Conservation (phyloP, 306 rosid species). For the Lagenaria siceraria region DNA sequence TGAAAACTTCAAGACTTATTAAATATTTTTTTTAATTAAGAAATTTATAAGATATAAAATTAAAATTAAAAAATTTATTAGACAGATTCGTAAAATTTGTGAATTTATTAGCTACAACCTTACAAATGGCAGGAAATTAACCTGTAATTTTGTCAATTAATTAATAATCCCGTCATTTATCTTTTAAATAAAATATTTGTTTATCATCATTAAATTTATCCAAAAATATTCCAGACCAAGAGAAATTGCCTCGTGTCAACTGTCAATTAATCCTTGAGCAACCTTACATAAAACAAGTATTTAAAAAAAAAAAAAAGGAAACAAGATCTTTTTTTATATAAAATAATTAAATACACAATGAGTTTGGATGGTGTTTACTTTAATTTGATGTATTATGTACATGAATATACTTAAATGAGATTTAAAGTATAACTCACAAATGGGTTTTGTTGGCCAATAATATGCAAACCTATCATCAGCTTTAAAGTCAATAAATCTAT, state of each 20-base stretch:
- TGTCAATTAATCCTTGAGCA: neutral
- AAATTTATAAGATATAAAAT: neutral
- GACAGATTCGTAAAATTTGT: no score
- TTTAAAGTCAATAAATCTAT: constrained; percentile 2
- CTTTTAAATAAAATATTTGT: no score
- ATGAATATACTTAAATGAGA: neutral
- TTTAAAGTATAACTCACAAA: neutral
- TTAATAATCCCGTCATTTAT: no score
- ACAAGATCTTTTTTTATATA: no score
- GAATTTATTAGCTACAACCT: no score
- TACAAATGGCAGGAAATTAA: no score
- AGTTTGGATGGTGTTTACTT: neutral
- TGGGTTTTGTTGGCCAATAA: neutral
- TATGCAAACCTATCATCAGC: neutral
- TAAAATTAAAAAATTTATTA: neutral
- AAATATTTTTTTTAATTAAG: no score
- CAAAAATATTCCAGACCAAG: neutral
- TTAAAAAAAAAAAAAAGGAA: no score
- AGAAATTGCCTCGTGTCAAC: neutral
- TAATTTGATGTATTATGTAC: neutral
- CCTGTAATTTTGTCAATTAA: no score
- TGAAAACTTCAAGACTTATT: neutral
- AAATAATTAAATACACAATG: no score
- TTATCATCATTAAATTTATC: neutral
- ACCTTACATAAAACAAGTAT: neutral